phyloP scores from a whole-genome alignment of 768 basidiomycete genomes.

The Mycena vitilis region DNA sequence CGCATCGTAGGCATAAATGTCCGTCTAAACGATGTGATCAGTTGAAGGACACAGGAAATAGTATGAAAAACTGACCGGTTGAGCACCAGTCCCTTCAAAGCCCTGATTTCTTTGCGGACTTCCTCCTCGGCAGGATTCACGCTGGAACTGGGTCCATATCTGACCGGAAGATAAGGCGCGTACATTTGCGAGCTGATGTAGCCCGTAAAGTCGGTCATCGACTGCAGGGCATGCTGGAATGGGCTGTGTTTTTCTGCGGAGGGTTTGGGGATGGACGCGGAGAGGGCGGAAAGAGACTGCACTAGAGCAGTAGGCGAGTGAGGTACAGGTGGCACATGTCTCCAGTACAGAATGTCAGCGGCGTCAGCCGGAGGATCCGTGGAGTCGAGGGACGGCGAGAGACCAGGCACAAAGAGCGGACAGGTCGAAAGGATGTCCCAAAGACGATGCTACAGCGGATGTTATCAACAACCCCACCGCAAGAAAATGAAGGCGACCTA shows the following conservation, averaged over 20 bases:
- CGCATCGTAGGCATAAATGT: conserved; percentile 43
- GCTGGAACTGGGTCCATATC: conserved; percentile 41
- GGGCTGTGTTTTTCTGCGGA: conserved; percentile 48
- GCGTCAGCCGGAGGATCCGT: conserved; percentile 16
- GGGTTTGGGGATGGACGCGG: conserved; percentile 50
- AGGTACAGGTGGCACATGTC: conserved; percentile 49
- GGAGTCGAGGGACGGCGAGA: conserved; percentile 35
- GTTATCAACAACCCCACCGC: conserved; percentile 3
- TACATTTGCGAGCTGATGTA: conserved; percentile 84
- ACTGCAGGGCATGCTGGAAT: conserved; percentile 72
- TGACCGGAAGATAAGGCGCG: conserved; percentile 55
- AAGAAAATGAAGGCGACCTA: conserved; percentile 40
- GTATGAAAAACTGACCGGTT: conserved; percentile 64
- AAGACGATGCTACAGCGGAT: conserved; percentile 55
- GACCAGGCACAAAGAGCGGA: conserved; percentile 60
- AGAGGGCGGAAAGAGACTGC: conserved; percentile 50
- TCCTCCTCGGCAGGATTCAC: conserved; percentile 71
- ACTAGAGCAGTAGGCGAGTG: conserved; percentile 51
- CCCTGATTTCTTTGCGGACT: conserved; percentile 76
- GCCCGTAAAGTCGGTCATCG: conserved; percentile 79
- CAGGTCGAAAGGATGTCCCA: conserved; percentile 71
- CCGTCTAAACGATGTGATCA: conserved; percentile 33
- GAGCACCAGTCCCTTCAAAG: conserved; percentile 82
- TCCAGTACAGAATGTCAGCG: conserved; percentile 52
- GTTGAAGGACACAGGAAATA: not conserved